A percentile compares a stretch with the other conserved stretches of the same genome.
phyloP scores from a whole-genome alignment of 140 eudicot genomes.

The Oenanthe javanica region DNA sequence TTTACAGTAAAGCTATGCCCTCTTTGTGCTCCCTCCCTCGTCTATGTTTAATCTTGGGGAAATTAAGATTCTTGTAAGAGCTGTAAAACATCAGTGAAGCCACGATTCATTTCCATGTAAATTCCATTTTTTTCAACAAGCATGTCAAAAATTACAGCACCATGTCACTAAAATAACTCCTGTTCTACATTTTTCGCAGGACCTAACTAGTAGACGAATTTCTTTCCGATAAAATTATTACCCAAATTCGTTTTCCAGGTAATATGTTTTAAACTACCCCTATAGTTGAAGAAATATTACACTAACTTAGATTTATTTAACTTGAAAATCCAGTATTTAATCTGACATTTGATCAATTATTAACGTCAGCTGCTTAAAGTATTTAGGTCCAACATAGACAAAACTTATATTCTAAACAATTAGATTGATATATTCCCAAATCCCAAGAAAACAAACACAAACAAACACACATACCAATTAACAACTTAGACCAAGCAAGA shows the following conservation, averaged over 20 bases:
- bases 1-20: no score
- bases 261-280: neutral
- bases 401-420: neutral
- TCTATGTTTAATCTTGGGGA: no score
- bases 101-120: no score
- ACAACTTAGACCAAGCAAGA: neutral
- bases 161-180: neutral
- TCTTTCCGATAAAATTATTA: neutral
- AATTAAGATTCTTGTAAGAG: no score
- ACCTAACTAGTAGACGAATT: neutral
- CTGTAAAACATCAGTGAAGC: no score
- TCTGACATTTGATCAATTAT: neutral
- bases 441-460: neutral
- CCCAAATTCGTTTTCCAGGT: neutral
- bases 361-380: neutral
- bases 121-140: no score
- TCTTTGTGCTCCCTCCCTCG: no score
- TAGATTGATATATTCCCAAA: neutral
- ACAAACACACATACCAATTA: neutral
- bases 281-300: neutral
- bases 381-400: neutral
- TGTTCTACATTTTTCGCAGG: neutral
- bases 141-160: no score
- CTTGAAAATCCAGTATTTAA: neutral
- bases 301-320: neutral